These are phyloP conservation scores for Pichia sp. DNA, from an alignment of 1,139 yeast genomes.

Conservation along the genomic window DNA sequence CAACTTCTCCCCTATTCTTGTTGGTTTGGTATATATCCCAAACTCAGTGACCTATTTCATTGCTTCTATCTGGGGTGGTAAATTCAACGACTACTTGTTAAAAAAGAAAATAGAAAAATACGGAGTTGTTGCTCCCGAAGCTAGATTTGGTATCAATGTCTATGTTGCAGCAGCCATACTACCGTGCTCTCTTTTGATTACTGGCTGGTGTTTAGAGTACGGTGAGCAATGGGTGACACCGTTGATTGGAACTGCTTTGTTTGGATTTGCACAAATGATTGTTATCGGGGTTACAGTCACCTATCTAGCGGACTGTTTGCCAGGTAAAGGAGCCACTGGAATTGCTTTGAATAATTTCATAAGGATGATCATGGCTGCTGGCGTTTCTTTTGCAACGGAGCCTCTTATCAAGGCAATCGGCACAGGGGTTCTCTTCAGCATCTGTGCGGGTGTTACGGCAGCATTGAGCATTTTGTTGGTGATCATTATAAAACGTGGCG, in stretches of 20 bases:
- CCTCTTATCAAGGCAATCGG: slow-evolving; percentile 65
- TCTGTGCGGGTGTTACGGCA: slow-evolving; percentile 54
- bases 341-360: slow-evolving; percentile 77
- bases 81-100: slow-evolving; percentile 67
- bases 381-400: slow-evolving; percentile 70
- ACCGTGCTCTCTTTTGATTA: slow-evolving; percentile 65
- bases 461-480: slow-evolving; percentile 44
- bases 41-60: slow-evolving; percentile 73
- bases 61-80: slow-evolving; percentile 75
- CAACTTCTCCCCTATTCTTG: slow-evolving; percentile 57
- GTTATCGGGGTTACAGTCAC: slow-evolving; percentile 79
- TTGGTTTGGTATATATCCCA: slow-evolving; percentile 78
- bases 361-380: slow-evolving; percentile 70
- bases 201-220: slow-evolving; percentile 77
- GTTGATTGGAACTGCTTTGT: slow-evolving; percentile 71
- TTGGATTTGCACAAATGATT: slow-evolving; percentile 82
- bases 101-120: slow-evolving; percentile 50
- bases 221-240: slow-evolving; percentile 73
- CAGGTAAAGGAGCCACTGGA: slow-evolving; percentile 87
- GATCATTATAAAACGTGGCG: slow-evolving; percentile 55
- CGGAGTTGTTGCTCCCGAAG: slow-evolving; percentile 70
- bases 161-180: slow-evolving; percentile 57
- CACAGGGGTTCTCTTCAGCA: slow-evolving; percentile 64
- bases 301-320: slow-evolving; percentile 77
- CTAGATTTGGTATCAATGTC: slow-evolving; percentile 73